Evolutionary conservation across 768 basidiomycete genomes (phyloP).

Genomic region (Fomitopsis serialis): DNA sequence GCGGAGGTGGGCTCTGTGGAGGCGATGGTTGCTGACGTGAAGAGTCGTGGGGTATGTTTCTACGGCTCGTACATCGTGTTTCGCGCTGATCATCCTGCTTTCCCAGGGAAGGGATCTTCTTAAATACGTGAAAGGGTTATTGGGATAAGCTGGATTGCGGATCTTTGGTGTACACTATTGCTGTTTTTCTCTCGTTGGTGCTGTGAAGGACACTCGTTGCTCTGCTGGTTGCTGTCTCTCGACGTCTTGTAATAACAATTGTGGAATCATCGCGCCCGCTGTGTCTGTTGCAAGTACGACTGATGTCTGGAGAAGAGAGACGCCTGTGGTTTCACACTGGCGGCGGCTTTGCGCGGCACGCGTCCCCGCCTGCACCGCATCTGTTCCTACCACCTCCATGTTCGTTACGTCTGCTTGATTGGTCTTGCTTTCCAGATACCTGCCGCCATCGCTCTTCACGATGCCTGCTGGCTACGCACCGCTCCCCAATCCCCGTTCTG

Average conservation of each 20-base stretch:
- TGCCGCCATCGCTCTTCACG: constrained; percentile 3
- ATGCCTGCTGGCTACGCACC: constrained; percentile 52
- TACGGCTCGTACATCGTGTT: background rate
- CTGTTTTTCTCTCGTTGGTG: no score
- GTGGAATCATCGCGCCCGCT: no score
- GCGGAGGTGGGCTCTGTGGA: constrained; percentile 46
- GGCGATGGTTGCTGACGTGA: constrained; percentile 75
- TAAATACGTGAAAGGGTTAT: constrained; percentile 63
- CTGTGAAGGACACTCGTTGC: no score
- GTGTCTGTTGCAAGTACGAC: no score
- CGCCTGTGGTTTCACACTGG: no score
- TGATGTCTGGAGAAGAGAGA: no score
- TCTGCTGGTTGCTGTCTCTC: no score
- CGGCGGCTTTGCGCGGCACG: no score
- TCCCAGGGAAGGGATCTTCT: constrained; percentile 63
- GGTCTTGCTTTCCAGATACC: background rate
- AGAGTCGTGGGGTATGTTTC: constrained; percentile 56
- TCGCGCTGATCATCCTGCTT: constrained; percentile 8
- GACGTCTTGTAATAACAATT: no score
- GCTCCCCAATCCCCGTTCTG: constrained; percentile 41
- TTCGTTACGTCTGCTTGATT: background rate
- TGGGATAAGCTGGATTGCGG: constrained; percentile 39
- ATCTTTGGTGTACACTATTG: background rate
- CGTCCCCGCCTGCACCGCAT: no score
- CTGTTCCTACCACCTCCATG: background rate